Conservation (phyloP, 305 asterid genomes). For the Fraxinus greggii region DNA sequence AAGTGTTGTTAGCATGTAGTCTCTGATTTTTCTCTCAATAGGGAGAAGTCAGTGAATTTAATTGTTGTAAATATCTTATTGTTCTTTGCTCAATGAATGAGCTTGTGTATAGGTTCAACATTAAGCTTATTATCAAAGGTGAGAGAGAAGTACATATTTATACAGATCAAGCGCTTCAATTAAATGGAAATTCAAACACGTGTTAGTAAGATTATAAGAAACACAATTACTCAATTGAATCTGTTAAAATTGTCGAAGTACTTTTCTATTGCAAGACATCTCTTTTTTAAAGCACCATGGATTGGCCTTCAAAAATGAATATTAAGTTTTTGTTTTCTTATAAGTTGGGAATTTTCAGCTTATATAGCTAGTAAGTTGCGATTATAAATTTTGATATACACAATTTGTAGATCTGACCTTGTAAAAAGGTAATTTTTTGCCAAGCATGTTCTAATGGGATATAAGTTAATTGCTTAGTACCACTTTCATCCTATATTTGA, state of each 20-base stretch:
- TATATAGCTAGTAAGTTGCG: background rate
- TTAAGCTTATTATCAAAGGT: background rate
- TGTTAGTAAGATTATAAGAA: background rate
- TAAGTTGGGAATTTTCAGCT: background rate
- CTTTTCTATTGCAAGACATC: background rate
- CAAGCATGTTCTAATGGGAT: too few species aligned
- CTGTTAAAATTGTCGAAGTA: background rate
- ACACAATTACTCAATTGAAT: background rate
- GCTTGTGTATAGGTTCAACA: conserved; percentile 21
- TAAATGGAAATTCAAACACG: background rate
- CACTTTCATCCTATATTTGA: background rate
- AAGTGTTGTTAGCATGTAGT: background rate
- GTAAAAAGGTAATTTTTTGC: background rate
- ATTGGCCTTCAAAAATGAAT: background rate
- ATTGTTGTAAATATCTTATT: conserved; percentile 19
- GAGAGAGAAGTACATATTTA: background rate
- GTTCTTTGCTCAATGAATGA: conserved; percentile 23
- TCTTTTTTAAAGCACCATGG: background rate
- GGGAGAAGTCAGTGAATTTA: background rate
- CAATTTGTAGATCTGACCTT: too few species aligned
- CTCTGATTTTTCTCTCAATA: conserved; percentile 15
- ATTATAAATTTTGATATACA: background rate
- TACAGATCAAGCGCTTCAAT: background rate
- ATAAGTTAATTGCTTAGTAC: background rate
- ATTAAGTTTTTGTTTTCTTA: background rate